These are phyloP conservation scores for Aspergillus bridgeri DNA, from an alignment of 495 filamentous ascomycete species.

Conservation along the genomic window DNA sequence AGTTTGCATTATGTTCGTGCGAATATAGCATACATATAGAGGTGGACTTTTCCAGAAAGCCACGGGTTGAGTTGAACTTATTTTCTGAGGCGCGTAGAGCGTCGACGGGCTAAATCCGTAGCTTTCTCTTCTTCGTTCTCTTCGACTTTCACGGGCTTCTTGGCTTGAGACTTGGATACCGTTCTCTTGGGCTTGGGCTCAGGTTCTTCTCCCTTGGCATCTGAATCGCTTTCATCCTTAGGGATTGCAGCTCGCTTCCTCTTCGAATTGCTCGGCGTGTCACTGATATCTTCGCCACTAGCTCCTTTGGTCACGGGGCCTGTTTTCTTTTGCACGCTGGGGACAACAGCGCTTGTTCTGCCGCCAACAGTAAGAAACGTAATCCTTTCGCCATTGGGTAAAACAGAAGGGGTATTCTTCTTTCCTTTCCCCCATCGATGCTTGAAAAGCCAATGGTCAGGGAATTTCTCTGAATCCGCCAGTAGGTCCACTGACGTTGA, in stretches of 20 bases:
- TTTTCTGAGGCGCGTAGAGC: constrained; percentile 37
- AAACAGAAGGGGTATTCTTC: constrained; percentile 59
- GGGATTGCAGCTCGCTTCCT: constrained; percentile 30
- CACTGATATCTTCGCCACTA: constrained; percentile 25
- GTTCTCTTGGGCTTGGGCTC: constrained; percentile 21
- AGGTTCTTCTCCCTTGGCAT: constrained; percentile 18
- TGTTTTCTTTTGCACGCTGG: constrained; percentile 81
- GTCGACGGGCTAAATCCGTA: constrained; percentile 25
- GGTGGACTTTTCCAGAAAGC: background rate
- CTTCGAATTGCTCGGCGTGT: constrained; percentile 24
- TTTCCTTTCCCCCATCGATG: constrained; percentile 89
- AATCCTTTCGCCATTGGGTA: constrained; percentile 83
- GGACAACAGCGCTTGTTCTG: constrained; percentile 83
- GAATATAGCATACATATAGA: constrained; percentile 1
- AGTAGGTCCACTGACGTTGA: constrained; percentile 71
- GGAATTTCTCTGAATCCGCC: constrained; percentile 79
- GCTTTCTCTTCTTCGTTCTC: constrained; percentile 21
- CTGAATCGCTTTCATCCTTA: constrained; percentile 33
- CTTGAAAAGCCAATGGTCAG: constrained; percentile 87
- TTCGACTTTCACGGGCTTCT: constrained; percentile 23
- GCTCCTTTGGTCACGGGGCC: constrained; percentile 42
- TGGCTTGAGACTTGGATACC: constrained; percentile 22
- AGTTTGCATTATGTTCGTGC: no score
- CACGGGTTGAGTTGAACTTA: constrained; percentile 4
- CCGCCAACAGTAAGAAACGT: constrained; percentile 82